Conservation (phyloP, 306 rosid species). For the Trichosanthes truncata region DNA sequence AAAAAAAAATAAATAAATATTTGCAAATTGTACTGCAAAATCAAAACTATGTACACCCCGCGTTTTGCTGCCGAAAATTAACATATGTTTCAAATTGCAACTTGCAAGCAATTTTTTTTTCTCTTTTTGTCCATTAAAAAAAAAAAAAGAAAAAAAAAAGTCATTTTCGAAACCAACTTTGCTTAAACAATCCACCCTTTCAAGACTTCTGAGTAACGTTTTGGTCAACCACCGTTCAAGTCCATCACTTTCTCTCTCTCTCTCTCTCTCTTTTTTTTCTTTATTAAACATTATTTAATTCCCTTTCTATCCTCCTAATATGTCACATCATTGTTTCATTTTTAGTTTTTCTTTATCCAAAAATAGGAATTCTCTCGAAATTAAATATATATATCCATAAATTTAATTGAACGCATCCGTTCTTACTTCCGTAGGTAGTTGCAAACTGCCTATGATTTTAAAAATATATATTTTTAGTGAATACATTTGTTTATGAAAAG, state of each 20-base stretch:
- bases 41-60: background rate
- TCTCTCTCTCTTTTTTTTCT: too few species aligned
- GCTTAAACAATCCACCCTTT: background rate
- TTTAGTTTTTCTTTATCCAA: too few species aligned
- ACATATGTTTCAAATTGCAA: background rate
- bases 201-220: background rate
- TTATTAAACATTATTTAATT: background rate
- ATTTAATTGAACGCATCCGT: too few species aligned
- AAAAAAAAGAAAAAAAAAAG: background rate
- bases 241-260: background rate
- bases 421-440: too few species aligned
- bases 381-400: too few species aligned
- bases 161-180: background rate
- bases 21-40: too few species aligned
- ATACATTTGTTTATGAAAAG: background rate
- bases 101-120: background rate
- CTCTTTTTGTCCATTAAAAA: background rate
- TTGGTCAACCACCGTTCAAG: background rate
- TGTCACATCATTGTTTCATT: background rate
- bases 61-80: background rate
- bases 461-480: background rate
- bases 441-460: too few species aligned
- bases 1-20: too few species aligned
- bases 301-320: background rate
- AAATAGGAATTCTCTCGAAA: too few species aligned